These are phyloP conservation scores for Basipetospora chlamydospora DNA, from an alignment of 2,329 filamentous ascomycete genomes.

Conservation along the genomic window DNA sequence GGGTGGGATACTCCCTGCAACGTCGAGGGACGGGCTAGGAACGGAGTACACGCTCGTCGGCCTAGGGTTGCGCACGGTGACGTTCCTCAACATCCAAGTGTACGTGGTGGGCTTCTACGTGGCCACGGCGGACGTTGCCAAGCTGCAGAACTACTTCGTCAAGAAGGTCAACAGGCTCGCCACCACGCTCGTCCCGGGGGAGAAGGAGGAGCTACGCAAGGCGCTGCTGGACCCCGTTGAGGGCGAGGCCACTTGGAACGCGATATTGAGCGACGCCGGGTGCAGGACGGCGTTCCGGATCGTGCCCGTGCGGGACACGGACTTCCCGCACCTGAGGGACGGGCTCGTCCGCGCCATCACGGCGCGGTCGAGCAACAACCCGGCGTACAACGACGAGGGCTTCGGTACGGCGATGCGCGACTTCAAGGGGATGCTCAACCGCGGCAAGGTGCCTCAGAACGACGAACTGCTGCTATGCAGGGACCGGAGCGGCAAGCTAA, in stretches of 20 bases:
- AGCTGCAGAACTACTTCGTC: slow-evolving; percentile 65
- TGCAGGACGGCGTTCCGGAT: slow-evolving; percentile 72
- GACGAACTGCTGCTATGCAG: slow-evolving; percentile 63
- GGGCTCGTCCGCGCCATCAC: slow-evolving; percentile 80
- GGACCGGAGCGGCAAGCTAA: slow-evolving; percentile 48
- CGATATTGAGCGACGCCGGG: slow-evolving; percentile 48
- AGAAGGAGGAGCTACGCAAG: slow-evolving; percentile 59
- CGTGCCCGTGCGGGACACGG: slow-evolving; percentile 81
- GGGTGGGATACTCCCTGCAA: too few relatives aligned
- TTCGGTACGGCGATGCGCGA: slow-evolving; percentile 63
- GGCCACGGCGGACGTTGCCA: slow-evolving; percentile 64
- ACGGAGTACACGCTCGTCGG: slow-evolving; percentile 79
- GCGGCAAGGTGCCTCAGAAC: slow-evolving; percentile 66
- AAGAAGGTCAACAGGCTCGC: slow-evolving; percentile 62
- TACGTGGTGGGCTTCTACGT: slow-evolving; percentile 93
- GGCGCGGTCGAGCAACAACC: slow-evolving; percentile 41
- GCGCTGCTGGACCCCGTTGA: slow-evolving; percentile 54
- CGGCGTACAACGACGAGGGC: slow-evolving; percentile 49
- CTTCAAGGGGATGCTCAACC: slow-evolving; percentile 72
- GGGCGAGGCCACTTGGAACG: slow-evolving; percentile 61
- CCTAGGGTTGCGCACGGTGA: slow-evolving; percentile 76
- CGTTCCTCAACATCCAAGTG: slow-evolving; percentile 78
- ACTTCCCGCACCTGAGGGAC: slow-evolving; percentile 84
- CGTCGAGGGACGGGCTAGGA: slow-evolving; percentile 20
- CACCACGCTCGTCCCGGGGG: slow-evolving; percentile 67